Conservation (phyloP, 371 early-diverging fungal genomes). For the Haplosporangium sp. region DNA sequence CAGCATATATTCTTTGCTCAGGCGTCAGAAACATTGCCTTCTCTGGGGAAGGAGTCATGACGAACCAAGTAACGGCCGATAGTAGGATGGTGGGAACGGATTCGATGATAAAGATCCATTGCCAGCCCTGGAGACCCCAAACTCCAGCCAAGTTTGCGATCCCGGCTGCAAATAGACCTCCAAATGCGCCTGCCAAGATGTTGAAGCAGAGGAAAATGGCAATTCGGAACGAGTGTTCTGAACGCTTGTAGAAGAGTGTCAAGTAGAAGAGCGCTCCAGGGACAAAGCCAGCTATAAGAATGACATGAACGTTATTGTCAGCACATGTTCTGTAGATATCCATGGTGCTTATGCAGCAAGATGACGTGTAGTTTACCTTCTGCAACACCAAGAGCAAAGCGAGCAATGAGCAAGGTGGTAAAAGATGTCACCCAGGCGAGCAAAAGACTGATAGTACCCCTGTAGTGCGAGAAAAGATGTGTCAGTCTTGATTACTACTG, state of each 20-base stretch:
- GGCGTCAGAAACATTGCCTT: slow-evolving; percentile 62
- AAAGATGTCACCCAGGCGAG: slow-evolving; percentile 60
- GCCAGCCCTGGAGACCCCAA: slow-evolving; percentile 63
- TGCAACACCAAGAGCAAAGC: slow-evolving; percentile 62
- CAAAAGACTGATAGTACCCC: slow-evolving; percentile 37
- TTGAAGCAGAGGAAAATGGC: slow-evolving; percentile 75
- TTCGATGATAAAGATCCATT: slow-evolving; percentile 71
- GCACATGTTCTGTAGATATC: background rate
- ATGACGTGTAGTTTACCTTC: slow-evolving; percentile 44
- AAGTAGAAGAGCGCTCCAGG: slow-evolving; percentile 82
- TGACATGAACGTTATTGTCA: slow-evolving; percentile 3
- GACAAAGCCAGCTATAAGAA: slow-evolving; percentile 71
- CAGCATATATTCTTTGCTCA: slow-evolving; percentile 65
- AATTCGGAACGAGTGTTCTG: slow-evolving; percentile 78
- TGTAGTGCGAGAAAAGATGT: background rate
- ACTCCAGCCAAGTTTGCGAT: slow-evolving; percentile 67
- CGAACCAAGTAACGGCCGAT: slow-evolving; percentile 51
- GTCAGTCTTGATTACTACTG: background rate
- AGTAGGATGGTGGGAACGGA: slow-evolving; percentile 59
- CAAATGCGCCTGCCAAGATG: slow-evolving; percentile 79
- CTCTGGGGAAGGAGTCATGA: slow-evolving; percentile 70
- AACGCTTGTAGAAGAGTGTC: slow-evolving; percentile 81
- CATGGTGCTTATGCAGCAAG: background rate
- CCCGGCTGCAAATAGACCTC: slow-evolving; percentile 71
- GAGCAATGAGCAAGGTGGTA: slow-evolving; percentile 51